Evolutionary conservation across 495 filamentous ascomycete species (phyloP).

Genomic region (Podospora tetraspora): DNA sequence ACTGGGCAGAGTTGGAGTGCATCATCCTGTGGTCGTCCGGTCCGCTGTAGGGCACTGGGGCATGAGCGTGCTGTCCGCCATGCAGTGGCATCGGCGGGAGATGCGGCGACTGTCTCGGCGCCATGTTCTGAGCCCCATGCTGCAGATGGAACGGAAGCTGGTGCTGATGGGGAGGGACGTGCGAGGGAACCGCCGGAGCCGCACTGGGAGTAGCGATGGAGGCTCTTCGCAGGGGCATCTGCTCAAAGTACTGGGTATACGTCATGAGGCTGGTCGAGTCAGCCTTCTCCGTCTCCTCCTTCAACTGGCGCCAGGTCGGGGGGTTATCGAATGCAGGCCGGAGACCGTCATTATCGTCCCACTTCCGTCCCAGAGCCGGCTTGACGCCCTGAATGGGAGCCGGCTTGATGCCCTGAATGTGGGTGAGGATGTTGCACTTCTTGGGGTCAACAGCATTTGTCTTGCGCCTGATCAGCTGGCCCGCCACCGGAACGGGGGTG

Average conservation of each 20-base stretch:
- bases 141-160: slow-evolving; percentile 68
- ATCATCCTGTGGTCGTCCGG: slow-evolving; percentile 84
- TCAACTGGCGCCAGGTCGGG: slow-evolving; percentile 67
- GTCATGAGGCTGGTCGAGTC: slow-evolving; percentile 52
- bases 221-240: slow-evolving; percentile 44
- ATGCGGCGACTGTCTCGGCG: slow-evolving; percentile 56
- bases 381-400: slow-evolving; percentile 43
- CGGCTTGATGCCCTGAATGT: slow-evolving; percentile 70
- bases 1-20: slow-evolving; percentile 70
- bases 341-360: slow-evolving; percentile 67
- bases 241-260: slow-evolving; percentile 73
- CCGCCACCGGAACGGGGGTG: slow-evolving; percentile 50
- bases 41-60: slow-evolving; percentile 56
- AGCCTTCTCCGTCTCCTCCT: slow-evolving; percentile 58
- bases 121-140: slow-evolving; percentile 39
- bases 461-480: slow-evolving; percentile 52
- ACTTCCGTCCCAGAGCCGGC: slow-evolving; percentile 58
- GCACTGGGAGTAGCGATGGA: slow-evolving; percentile 65
- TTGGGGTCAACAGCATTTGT: slow-evolving; percentile 54
- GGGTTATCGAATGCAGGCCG: slow-evolving; percentile 69
- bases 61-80: slow-evolving; percentile 55
- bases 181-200: slow-evolving; percentile 42
- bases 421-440: slow-evolving; percentile 53
- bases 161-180: slow-evolving; percentile 63
- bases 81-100: slow-evolving; percentile 63